Percentiles rank a stretch among this genome's conserved stretches.
phyloP scores from a whole-genome alignment of 1,284 basidiomycete species.

The Ustilago trichophora region DNA sequence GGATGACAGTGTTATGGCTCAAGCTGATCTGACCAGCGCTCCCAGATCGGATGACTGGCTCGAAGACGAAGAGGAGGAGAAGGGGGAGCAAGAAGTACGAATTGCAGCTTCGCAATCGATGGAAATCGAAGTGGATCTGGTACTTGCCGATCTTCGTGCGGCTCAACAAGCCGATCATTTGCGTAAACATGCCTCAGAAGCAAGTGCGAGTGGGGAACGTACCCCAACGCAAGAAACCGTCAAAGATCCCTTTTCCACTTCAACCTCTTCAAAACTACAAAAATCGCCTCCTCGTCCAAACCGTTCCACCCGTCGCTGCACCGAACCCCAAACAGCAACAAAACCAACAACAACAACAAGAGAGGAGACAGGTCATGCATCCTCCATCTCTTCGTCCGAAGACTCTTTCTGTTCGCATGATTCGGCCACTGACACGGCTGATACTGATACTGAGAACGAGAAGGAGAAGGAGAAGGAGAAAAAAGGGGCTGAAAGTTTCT shows the following conservation, averaged over 20 bases:
- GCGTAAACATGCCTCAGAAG: constrained; percentile 1
- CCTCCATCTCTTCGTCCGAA: constrained; percentile 4
- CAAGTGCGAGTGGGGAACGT: background rate
- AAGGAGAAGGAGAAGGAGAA: background rate
- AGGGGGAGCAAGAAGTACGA: constrained; percentile 1
- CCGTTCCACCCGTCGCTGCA: too few species aligned
- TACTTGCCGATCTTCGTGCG: constrained; percentile 10
- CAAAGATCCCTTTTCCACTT: background rate
- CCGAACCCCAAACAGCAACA: background rate
- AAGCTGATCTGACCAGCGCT: constrained; percentile 1
- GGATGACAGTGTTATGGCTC: constrained; percentile 8
- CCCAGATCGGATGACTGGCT: too few species aligned
- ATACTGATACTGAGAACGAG: background rate
- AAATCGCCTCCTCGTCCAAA: too few species aligned
- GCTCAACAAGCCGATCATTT: constrained; percentile 11
- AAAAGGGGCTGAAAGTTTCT: too few species aligned
- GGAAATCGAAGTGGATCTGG: constrained; percentile 14
- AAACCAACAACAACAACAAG: background rate
- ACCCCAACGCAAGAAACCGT: constrained; percentile 13
- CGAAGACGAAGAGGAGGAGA: constrained; percentile 9
- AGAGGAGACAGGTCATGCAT: background rate
- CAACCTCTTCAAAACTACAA: too few species aligned
- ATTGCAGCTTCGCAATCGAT: background rate
- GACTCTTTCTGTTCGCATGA: constrained; percentile 9
- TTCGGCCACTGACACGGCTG: background rate